Percentiles rank a stretch among this genome's conserved stretches.
phyloP scores from a whole-genome alignment of 2,329 filamentous ascomycete genomes.

The Nothophaeocryptopus gaeumannii region DNA sequence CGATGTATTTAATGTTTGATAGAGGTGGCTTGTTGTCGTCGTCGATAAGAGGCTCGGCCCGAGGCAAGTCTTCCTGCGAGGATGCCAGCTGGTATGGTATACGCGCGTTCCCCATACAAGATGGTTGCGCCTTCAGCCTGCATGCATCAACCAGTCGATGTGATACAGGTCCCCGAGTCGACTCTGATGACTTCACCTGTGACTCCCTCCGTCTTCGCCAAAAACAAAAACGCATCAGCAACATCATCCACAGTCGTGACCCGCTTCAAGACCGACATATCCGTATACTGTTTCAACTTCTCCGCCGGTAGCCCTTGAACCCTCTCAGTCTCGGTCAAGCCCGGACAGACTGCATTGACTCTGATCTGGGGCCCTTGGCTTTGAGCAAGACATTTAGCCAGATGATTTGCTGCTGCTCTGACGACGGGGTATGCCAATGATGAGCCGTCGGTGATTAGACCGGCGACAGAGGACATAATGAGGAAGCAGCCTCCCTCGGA shows the following conservation, averaged over 20 bases:
- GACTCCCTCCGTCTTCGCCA: conserved; percentile 20
- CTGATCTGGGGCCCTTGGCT: conserved; percentile 62
- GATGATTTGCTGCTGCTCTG: conserved; percentile 68
- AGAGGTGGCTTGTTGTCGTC: no score
- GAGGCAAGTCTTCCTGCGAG: no score
- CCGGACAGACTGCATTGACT: conserved; percentile 63
- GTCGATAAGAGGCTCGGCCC: no score
- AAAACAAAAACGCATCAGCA: conserved; percentile 33
- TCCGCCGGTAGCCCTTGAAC: conserved; percentile 49
- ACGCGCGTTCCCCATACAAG: no score
- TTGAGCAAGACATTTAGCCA: conserved; percentile 63
- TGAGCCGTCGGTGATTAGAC: conserved; percentile 51
- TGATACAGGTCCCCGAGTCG: no score
- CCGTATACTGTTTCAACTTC: conserved; percentile 51
- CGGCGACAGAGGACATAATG: conserved; percentile 61
- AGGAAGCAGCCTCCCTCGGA: conserved; percentile 62
- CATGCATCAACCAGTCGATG: no score
- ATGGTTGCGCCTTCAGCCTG: no score
- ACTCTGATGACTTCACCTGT: no score
- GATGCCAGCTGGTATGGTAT: no score
- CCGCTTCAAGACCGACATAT: conserved; percentile 60
- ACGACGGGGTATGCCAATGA: conserved; percentile 72
- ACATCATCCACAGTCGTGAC: conserved; percentile 25
- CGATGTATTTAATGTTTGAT: no score
- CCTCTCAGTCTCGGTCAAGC: conserved; percentile 67